These are phyloP conservation scores for Zymoseptoria ardabiliae DNA, from an alignment of 2,329 filamentous ascomycete genomes.

Conservation along the genomic window DNA sequence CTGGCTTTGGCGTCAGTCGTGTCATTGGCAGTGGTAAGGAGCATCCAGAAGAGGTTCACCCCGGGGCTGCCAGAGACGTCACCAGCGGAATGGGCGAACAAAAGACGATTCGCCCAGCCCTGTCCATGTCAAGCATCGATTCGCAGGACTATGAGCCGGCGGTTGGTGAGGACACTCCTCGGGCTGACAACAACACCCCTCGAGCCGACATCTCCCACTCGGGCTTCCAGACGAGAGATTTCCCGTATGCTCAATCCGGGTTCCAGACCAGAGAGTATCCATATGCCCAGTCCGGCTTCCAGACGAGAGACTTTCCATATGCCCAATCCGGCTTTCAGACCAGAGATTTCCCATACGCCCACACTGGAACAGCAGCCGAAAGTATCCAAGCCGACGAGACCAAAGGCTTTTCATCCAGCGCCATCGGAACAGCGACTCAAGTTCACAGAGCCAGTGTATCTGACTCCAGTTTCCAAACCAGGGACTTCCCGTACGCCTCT, in stretches of 20 bases:
- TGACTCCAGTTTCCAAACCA: slow-evolving; percentile 1
- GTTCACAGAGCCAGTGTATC: not conserved
- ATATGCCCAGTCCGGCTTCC: slow-evolving; percentile 3
- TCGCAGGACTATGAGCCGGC: slow-evolving; percentile 33
- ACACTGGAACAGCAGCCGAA: not conserved
- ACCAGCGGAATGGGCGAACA: slow-evolving; percentile 6
- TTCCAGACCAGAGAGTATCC: slow-evolving; percentile 3
- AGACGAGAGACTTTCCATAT: slow-evolving; percentile 22
- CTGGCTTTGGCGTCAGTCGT: slow-evolving; percentile 30
- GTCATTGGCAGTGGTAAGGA: slow-evolving; percentile 7
- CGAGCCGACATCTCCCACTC: slow-evolving; percentile 3
- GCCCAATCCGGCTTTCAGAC: slow-evolving; percentile 9
- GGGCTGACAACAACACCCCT: not conserved
- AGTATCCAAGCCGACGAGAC: not conserved
- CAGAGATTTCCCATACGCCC: not conserved
- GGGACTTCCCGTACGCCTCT: not conserved
- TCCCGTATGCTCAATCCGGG: not conserved
- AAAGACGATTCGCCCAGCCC: slow-evolving; percentile 4
- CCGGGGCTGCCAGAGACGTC: not conserved
- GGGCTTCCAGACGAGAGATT: not conserved
- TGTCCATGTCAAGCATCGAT: slow-evolving; percentile 28
- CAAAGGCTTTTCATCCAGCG: no score
- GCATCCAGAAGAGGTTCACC: not conserved
- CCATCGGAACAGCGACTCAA: slow-evolving; percentile 4
- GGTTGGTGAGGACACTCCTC: not conserved